Percentiles rank a stretch among this genome's conserved stretches.
Conservation (phyloP, 2,329 filamentous ascomycete species). For the Thielaviopsis musarum region DNA sequence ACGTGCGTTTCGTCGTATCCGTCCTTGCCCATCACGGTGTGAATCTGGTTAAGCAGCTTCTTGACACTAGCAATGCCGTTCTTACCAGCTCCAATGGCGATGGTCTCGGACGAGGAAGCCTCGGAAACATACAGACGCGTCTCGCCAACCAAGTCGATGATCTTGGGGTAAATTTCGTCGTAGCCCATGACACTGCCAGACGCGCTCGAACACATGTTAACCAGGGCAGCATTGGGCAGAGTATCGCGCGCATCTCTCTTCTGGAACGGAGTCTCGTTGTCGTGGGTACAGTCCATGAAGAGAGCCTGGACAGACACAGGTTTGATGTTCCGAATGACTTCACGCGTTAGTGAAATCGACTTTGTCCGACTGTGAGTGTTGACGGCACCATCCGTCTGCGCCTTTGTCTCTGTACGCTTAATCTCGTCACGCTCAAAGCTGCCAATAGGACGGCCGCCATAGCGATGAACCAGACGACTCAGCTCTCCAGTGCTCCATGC, state of each 20-base stretch:
- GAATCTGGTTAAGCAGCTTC: conserved; percentile 85
- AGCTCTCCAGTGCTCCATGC: conserved; percentile 90
- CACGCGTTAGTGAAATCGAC: conserved; percentile 27
- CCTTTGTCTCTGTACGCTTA: conserved; percentile 37
- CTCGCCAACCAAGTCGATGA: conserved; percentile 88
- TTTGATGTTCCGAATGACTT: conserved; percentile 66
- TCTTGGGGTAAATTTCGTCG: conserved; percentile 84
- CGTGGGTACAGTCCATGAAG: conserved; percentile 98
- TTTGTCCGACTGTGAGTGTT: conserved; percentile 12
- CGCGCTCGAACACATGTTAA: conserved; percentile 89
- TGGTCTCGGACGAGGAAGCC: conserved; percentile 42
- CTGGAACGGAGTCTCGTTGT: conserved; percentile 91
- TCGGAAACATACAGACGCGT: conserved; percentile 66
- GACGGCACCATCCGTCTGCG: conserved; percentile 11
- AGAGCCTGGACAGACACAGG: conserved; percentile 81
- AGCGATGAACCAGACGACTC: conserved; percentile 79
- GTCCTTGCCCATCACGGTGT: conserved; percentile 88
- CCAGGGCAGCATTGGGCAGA: conserved; percentile 79
- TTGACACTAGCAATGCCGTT: conserved; percentile 81
- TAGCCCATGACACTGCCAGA: conserved; percentile 96
- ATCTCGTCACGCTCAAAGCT: conserved; percentile 93
- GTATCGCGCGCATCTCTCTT: conserved; percentile 91
- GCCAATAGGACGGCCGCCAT: conserved; percentile 85
- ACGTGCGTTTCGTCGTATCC: conserved; percentile 92
- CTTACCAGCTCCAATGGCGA: conserved; percentile 52